A percentile compares a stretch with the other conserved stretches of the same genome.
Evolutionary conservation across 2,329 filamentous ascomycete species (phyloP).

Genomic region (Fusarium begoniae): DNA sequence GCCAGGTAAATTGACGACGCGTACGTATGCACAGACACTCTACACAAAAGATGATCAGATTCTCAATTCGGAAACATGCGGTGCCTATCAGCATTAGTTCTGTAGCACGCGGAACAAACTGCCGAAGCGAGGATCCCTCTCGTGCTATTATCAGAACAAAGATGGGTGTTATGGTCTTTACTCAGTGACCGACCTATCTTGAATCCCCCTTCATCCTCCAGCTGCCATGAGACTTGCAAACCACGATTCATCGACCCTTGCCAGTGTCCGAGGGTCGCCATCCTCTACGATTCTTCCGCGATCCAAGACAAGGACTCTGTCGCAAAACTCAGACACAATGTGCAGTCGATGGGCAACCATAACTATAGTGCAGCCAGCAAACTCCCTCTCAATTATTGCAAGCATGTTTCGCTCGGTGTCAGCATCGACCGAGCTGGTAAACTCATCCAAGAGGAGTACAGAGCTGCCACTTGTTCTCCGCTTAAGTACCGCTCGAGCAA

Average conservation of each 20-base stretch:
- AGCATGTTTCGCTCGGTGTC: neutral
- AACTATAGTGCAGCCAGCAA: neutral
- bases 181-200: neutral
- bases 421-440: neutral
- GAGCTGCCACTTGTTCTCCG: neutral
- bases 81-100: too few species aligned
- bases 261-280: neutral
- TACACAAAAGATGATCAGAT: too few species aligned
- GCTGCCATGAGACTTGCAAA: neutral
- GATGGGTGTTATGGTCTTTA: rapidly evolving
- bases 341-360: neutral
- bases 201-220: neutral
- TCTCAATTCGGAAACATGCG: too few species aligned
- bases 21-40: too few species aligned
- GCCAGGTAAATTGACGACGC: too few species aligned
- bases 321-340: neutral
- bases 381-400: neutral
- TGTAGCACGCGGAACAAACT: too few species aligned
- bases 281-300: neutral
- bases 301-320: neutral
- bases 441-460: neutral
- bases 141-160: too few species aligned
- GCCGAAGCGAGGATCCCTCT: neutral
- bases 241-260: neutral
- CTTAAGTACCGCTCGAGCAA: neutral